Base-by-base conservation (phyloP, 2,329 filamentous ascomycete genomes). In the Fusarium hainanense region DNA sequence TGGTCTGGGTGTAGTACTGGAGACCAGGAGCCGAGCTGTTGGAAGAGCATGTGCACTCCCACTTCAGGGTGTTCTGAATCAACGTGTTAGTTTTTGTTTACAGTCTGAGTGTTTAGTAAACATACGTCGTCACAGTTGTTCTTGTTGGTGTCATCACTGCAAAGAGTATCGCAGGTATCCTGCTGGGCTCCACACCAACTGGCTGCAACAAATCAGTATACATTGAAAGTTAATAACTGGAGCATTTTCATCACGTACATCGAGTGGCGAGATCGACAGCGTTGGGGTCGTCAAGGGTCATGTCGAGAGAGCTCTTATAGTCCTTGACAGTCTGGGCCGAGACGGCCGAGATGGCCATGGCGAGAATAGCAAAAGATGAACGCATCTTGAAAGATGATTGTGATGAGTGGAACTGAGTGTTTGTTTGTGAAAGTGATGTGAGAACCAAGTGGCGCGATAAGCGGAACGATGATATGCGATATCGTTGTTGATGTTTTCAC, bases 1-100 rank as follows among this genome's bases (percentile, higher is more conserved):
- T 78, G 4, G 85, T 87, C 79, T 87, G 82, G 50, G 66, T 71
- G 79, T 87, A 89, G 76, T 84, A 82, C 76, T 87, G 79, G 47
- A 89, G 82, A 61, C 83, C 84, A 16, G 86, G 85, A 9, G 80
- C 79, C 48, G 81, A 82, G 72, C 76, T 79, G 77, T 88, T 86
- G 68, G 77, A 72, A 34, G 74, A 55, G 80, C 87, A 88, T 18
- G 77, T 80, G 77, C 87, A 89, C 18, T 75, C 69, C 78, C 82
- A 88, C 55, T 77, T 69, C 44, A 88, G 81, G 44, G 80, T 80
- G 42, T 57, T 55, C 83, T 87, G 66, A 44, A 49, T 10, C 18
- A 13, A 34, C 20, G 23, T 63, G 28, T 64, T 72, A 56, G 60
- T 52, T 41, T 43, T 42, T 18, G n/a, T 11, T 9, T 21, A 47